Evolutionary conservation across 192 early-diverging fungal genomes (phyloP), one percentile per base, ranked within the genome.

Genomic region (Umbelopsis vinacea): DNA sequence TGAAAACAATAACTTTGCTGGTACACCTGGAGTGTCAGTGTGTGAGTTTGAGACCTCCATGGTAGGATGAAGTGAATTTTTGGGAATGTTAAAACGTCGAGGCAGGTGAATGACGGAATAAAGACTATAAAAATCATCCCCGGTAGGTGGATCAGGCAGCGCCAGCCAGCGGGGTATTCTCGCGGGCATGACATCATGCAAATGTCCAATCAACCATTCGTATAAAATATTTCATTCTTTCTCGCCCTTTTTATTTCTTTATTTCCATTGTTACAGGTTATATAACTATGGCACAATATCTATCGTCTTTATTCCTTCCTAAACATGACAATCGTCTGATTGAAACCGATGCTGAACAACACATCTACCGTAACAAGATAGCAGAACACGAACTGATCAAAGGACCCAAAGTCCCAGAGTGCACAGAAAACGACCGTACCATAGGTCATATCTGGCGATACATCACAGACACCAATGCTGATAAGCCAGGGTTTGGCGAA

Each of bases 1-100:
- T 2, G 87, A 88, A 63, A 86, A 91, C 24, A 92, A 76, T n/a
- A 92, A 74, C 35, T 74, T 73, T 22, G 68, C 71, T 19, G 57
- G 29, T 6, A 50, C 60, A 23, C 38, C 23, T n/a, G 57, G 29
- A n/a, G 19, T 12, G 26, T 26, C 24, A 38, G 8, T 45, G 23
- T 47, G 40, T 38, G 24, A 8, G 29, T 5, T 45, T 21, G 71
- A 57, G 22, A 66, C 71, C 10, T 72, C 21, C 43, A 72, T 66
- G 24, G 50, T 23, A 55, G 66, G 45, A 12, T 10, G 45, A 46
- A 17, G 14, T 2, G 9, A 45, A 45, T 45, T 43, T 43, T 43
- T 7, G 5, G 40, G 40, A 43, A 43, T 43, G 40, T 43, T 43
- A 43, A 11, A 43, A 43, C 6, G 40, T 43, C 40, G 11, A 43